These are phyloP conservation scores for Gossypium stocksii DNA, from an alignment of 345 rosid species.

Conservation along the genomic window DNA sequence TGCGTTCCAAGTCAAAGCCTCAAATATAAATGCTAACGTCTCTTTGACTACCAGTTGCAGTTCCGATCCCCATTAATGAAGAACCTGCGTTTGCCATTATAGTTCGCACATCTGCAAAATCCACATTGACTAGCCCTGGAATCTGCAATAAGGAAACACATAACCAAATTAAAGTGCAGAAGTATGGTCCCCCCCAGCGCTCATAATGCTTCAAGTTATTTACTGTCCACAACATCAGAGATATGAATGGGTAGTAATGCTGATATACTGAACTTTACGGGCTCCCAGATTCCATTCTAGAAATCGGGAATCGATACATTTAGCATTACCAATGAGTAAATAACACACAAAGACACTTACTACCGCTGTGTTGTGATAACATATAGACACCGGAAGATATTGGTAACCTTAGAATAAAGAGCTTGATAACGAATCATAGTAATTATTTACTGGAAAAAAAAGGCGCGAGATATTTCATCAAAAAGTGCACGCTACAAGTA, in stretches of 20 bases:
- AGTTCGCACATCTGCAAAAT: slow-evolving; percentile 97
- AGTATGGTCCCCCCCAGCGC: not conserved
- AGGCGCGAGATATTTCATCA: not conserved
- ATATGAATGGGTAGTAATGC: not conserved
- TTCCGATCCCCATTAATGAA: slow-evolving; percentile 97
- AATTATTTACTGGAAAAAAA: not conserved
- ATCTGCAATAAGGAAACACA: slow-evolving; percentile 40
- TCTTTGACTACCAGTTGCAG: slow-evolving; percentile 66
- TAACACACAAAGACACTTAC: not conserved
- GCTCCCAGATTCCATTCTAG: not conserved
- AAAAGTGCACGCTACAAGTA: not conserved
- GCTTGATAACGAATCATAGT: not conserved
- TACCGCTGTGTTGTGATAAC: not conserved
- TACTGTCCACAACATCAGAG: not conserved
- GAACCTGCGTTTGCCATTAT: slow-evolving; percentile 98
- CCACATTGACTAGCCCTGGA: slow-evolving; percentile 96
- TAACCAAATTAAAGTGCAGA: not conserved
- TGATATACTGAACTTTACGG: not conserved
- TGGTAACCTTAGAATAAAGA: not conserved
- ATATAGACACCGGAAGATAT: not conserved
- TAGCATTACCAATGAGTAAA: not conserved
- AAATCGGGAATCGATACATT: not conserved
- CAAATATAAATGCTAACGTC: not conserved
- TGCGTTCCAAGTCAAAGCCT: not conserved
- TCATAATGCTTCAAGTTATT: not conserved